Evolutionary conservation across 176 grass and related monocot species (phyloP), one percentile per base, ranked within the genome.

Genomic region (Triticum dicoccoides): DNA sequence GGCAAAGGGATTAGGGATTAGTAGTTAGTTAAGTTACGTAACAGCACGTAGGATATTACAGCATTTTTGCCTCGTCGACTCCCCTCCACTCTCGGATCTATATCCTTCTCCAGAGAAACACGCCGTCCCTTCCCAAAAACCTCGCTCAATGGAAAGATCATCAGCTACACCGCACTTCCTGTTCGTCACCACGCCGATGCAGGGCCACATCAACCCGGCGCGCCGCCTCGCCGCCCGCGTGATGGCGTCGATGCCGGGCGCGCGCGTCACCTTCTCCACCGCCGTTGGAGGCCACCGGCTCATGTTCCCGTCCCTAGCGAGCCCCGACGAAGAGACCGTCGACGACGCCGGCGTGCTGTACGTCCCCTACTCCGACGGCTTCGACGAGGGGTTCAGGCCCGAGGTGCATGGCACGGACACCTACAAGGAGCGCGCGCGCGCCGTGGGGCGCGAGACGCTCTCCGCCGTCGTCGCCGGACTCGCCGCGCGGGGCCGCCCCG

Each of bases 171-270:
- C 73, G 33, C 86, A 90, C 62, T 88, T 88, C 20, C 52, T 93
- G 1, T n/a, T 86, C 29, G 85, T 88, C 2, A 24, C 65, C 8
- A 75, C 47, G 25, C 70, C 78, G 1, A 42, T 47, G n/a, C 88
- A 89, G 79, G 79, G 83, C 45, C 79, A 93, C 83, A 86, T 93
- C 54, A 88, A 88, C 59, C 86, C 86, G 3, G n/a, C 52, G 20
- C 89, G 65, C 51, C 82, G 82, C 52, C 82, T 93, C 14, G 81
- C 91, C 8, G 34, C 24, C 5, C 35, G 37, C 1, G 6, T 84
- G 34, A 27, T 32, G 14, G 35, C 37, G 17, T 61, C 25, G 7
- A 35, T 4, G 25, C 37, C 78, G 14, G 47, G 8, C 65, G 79
- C 82, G 7, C 72, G 44, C 24, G 75, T 93, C 59, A 93, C 89